Conservation (phyloP, 305 asterid genomes). For the Fraxinus greggii region DNA sequence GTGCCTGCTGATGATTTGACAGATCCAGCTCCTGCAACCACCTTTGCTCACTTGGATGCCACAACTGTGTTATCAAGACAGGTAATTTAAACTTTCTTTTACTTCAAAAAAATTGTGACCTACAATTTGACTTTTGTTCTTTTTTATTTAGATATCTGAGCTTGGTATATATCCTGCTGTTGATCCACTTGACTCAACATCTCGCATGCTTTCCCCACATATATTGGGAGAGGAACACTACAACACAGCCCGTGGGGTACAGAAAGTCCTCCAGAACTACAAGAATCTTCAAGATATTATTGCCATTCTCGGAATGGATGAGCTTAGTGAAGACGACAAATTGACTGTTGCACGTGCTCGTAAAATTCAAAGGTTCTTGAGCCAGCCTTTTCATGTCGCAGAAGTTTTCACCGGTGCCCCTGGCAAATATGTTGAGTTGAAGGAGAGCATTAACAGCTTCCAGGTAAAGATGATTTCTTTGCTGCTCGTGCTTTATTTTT, state of each 20-base stretch:
- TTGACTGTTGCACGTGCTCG: slow-evolving; percentile 55
- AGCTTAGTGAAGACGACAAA: slow-evolving; percentile 96
- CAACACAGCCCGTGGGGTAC: slow-evolving; percentile 98
- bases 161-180: slow-evolving; percentile 93
- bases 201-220: slow-evolving; percentile 97
- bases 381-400: slow-evolving; percentile 48
- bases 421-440: slow-evolving; percentile 42
- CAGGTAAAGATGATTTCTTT: slow-evolving; percentile 23
- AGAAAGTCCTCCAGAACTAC: slow-evolving; percentile 85
- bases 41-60: slow-evolving; percentile 61
- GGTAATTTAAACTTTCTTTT: slow-evolving; percentile 17
- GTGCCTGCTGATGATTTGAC: background rate
- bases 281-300: slow-evolving; percentile 98
- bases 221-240: slow-evolving; percentile 92
- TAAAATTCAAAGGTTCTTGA: slow-evolving; percentile 35
- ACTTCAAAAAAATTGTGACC: background rate
- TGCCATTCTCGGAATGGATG: slow-evolving; percentile 98
- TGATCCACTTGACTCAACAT: slow-evolving; percentile 92
- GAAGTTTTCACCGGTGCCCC: slow-evolving; percentile 48
- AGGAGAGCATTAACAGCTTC: slow-evolving; percentile 39
- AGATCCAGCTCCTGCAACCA: slow-evolving; percentile 60
- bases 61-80: slow-evolving; percentile 53
- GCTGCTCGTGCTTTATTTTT: background rate
- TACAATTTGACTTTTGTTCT: background rate
- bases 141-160: slow-evolving; percentile 71